These are phyloP conservation scores for Colletotrichum spaethianum DNA, from an alignment of 2,329 filamentous ascomycete species.

Conservation along the genomic window DNA sequence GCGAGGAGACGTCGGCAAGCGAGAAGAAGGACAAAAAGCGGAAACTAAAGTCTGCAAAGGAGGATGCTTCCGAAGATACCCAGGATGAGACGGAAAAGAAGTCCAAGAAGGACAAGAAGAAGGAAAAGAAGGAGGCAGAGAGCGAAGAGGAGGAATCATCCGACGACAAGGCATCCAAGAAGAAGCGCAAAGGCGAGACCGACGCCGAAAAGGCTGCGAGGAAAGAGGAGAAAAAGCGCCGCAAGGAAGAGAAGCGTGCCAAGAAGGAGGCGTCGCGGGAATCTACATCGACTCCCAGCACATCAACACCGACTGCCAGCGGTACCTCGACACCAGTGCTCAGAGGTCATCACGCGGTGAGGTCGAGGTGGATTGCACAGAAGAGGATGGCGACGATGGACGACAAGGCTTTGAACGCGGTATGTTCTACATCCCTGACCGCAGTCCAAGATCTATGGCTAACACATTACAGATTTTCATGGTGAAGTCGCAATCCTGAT, in stretches of 20 bases:
- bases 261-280: slow-evolving; percentile 51
- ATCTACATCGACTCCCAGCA: slow-evolving; percentile 48
- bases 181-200: slow-evolving; percentile 45
- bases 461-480: slow-evolving; percentile 72
- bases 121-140: slow-evolving; percentile 54
- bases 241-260: slow-evolving; percentile 58
- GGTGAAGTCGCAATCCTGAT: slow-evolving; percentile 64
- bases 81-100: slow-evolving; percentile 45
- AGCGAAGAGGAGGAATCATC: slow-evolving; percentile 44
- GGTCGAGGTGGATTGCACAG: slow-evolving; percentile 88
- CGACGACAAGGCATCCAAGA: slow-evolving; percentile 50
- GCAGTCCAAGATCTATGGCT: slow-evolving; percentile 29
- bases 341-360: slow-evolving; percentile 78
- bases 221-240: slow-evolving; percentile 64
- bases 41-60: slow-evolving; percentile 50
- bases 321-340: slow-evolving; percentile 60
- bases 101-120: slow-evolving; percentile 50
- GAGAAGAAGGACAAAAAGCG: slow-evolving; percentile 60
- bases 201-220: slow-evolving; percentile 60
- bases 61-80: slow-evolving; percentile 46
- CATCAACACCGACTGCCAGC: slow-evolving; percentile 58
- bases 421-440: slow-evolving; percentile 54
- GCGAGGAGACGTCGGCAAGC: slow-evolving; percentile 43
- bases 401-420: slow-evolving; percentile 87
- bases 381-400: slow-evolving; percentile 89